Conservation (phyloP, 208 protist genomes). For the Leishmania guyanensis region DNA sequence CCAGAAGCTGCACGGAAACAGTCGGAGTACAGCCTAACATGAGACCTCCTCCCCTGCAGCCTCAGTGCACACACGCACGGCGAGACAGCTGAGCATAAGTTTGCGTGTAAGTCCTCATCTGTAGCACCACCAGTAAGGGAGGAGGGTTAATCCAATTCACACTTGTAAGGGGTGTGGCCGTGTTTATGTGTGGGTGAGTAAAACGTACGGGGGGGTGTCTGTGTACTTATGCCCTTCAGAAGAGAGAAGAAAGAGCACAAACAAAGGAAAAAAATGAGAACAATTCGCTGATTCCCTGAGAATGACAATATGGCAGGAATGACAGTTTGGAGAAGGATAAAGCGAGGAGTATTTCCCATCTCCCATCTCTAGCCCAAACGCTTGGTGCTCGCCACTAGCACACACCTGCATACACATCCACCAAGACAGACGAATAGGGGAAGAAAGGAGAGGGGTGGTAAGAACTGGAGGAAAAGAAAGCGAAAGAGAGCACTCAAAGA, state of each 20-base stretch:
- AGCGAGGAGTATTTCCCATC: too few relatives aligned
- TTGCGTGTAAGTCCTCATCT: background rate
- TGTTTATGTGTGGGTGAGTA: background rate
- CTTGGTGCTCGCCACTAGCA: background rate
- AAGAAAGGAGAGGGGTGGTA: background rate
- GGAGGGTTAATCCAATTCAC: background rate
- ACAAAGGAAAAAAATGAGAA: background rate
- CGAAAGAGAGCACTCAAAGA: background rate
- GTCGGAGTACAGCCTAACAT: background rate
- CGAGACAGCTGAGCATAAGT: background rate
- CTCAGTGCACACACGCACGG: background rate
- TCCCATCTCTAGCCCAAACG: too few relatives aligned
- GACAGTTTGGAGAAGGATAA: background rate
- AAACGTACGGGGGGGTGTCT: background rate
- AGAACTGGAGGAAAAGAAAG: too few relatives aligned
- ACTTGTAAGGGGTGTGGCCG: background rate
- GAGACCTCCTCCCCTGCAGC: background rate
- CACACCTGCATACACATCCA: constrained; percentile 2
- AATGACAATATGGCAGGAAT: background rate
- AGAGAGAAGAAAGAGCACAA: background rate
- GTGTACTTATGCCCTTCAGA: background rate
- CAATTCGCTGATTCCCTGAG: background rate
- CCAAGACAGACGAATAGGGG: background rate
- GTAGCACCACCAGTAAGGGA: background rate
- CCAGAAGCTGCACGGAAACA: background rate